Percentiles rank a stretch among this genome's conserved stretches.
phyloP scores from a whole-genome alignment of 306 rosid species.

The Vigna trinervia region DNA sequence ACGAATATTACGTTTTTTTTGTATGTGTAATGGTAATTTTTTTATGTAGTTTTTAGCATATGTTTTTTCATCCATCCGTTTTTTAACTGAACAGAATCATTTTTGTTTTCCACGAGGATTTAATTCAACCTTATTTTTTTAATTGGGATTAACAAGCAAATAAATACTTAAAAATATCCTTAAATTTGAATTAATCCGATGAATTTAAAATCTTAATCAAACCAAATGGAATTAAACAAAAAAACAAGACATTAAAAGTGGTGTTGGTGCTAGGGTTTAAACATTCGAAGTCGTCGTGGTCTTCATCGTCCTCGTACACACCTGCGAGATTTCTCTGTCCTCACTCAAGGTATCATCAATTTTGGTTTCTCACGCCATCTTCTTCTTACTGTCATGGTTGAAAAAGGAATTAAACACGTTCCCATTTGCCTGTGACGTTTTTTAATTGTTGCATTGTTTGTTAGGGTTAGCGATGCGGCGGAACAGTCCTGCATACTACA shows the following conservation, averaged over 20 bases:
- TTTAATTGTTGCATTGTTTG: not conserved
- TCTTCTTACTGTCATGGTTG: not conserved
- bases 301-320: not conserved
- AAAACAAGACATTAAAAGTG: not conserved
- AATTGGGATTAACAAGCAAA: no score
- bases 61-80: no score
- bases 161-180: no score
- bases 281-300: not conserved
- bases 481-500: conserved; percentile 90
- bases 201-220: no score
- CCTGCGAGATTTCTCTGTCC: not conserved
- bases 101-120: no score
- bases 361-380: not conserved
- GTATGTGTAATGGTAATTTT: no score
- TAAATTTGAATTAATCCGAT: no score
- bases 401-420: not conserved
- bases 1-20: no score
- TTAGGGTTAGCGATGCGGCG: conserved; percentile 68
- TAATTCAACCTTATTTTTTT: no score
- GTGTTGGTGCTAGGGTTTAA: conserved; percentile 38
- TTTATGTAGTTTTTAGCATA: no score
- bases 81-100: no score
- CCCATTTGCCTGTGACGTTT: not conserved
- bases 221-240: not conserved
- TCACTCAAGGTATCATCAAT: conserved; percentile 36